These are phyloP conservation scores for Aspergillus pseudotamarii DNA, from an alignment of 2,329 filamentous ascomycete species.

Conservation along the genomic window DNA sequence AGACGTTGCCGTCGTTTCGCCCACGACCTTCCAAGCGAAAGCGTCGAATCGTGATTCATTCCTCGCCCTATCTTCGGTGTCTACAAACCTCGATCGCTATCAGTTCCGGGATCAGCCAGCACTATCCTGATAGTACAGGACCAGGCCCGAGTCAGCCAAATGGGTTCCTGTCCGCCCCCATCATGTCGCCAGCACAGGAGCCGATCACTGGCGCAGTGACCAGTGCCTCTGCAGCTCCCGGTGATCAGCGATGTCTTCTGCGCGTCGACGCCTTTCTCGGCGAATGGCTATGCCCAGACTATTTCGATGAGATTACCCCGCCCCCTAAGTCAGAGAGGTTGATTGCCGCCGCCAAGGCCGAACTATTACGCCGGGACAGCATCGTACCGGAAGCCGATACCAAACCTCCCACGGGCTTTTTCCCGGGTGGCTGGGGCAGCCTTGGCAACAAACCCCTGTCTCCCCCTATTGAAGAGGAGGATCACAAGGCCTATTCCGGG, in stretches of 20 bases:
- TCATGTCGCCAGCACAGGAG: slow-evolving; percentile 1
- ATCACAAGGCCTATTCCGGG: slow-evolving; percentile 23
- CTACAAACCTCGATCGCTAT: slow-evolving; percentile 90
- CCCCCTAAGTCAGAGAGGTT: slow-evolving; percentile 85
- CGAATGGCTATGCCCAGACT: slow-evolving; percentile 92
- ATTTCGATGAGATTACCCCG: slow-evolving; percentile 89
- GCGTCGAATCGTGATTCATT: slow-evolving; percentile 83
- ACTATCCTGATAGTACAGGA: slow-evolving; percentile 24
- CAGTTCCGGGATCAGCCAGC: slow-evolving; percentile 73
- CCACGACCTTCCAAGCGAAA: slow-evolving; percentile 47
- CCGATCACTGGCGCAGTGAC: slow-evolving; percentile 6
- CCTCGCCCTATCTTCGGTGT: slow-evolving; percentile 91
- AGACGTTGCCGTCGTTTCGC: slow-evolving; percentile 9
- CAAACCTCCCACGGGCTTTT: slow-evolving; percentile 48
- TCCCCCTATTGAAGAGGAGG: slow-evolving; percentile 28
- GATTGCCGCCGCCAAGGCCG: slow-evolving; percentile 85
- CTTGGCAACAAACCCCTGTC: slow-evolving; percentile 22
- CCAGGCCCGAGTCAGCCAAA: slow-evolving; percentile 4
- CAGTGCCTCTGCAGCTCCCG: neutral
- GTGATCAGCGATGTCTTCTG: slow-evolving; percentile 47
- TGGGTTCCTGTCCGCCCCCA: neutral
- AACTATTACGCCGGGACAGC: slow-evolving; percentile 72
- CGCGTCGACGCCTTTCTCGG: slow-evolving; percentile 91
- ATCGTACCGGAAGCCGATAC: slow-evolving; percentile 48
- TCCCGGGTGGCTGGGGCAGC: slow-evolving; percentile 59